Evolutionary conservation across 2,329 filamentous ascomycete genomes (phyloP).

Genomic region (Cytospora schulzeri): DNA sequence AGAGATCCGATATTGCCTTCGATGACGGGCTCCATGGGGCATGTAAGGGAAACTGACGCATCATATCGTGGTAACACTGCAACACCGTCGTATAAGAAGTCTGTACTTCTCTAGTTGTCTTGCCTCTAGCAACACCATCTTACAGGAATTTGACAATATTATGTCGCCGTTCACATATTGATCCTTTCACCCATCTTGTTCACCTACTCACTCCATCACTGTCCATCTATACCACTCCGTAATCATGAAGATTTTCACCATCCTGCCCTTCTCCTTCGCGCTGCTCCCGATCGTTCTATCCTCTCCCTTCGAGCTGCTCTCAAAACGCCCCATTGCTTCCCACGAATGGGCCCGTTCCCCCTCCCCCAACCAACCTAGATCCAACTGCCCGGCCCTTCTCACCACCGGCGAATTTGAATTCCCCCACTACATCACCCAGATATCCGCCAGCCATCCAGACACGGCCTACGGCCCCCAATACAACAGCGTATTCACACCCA

Average conservation of each 20-base stretch:
- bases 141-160: background rate
- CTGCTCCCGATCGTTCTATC: background rate
- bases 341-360: slow-evolving; percentile 24
- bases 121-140: background rate
- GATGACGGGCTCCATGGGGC: background rate
- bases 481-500: slow-evolving; percentile 42
- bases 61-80: background rate
- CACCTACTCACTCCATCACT: background rate
- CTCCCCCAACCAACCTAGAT: slow-evolving; percentile 26
- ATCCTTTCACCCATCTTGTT: background rate
- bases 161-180: background rate
- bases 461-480: slow-evolving; percentile 43
- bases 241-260: slow-evolving; percentile 8
- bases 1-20: background rate
- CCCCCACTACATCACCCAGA: slow-evolving; percentile 39
- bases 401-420: slow-evolving; percentile 34
- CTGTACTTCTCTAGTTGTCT: background rate
- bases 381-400: slow-evolving; percentile 36
- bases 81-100: background rate
- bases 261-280: background rate
- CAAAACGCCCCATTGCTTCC: slow-evolving; percentile 34
- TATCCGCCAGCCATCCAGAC: slow-evolving; percentile 39
- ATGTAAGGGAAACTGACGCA: background rate
- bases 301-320: slow-evolving; percentile 30
- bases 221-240: background rate